Conservation (phyloP, 2,329 filamentous ascomycete species). For the Aspergillus hiratsukae region DNA sequence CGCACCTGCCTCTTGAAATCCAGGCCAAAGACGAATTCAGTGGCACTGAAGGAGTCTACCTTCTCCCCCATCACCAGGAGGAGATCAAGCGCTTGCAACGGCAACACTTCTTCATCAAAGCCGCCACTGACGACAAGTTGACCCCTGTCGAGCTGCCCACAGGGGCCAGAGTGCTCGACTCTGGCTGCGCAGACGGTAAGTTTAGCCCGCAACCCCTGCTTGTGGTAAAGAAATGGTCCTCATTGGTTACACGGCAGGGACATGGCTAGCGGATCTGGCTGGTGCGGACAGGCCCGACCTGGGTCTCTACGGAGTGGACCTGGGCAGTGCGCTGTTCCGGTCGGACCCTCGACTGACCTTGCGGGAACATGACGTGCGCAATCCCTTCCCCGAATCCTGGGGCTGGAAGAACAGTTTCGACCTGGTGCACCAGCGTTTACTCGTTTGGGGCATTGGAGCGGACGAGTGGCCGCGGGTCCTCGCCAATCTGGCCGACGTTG, state of each 20-base stretch:
- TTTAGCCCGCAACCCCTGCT: background rate
- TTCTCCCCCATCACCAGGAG: constrained; percentile 8
- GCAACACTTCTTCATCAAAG: constrained; percentile 9
- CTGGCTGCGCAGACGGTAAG: constrained; percentile 11
- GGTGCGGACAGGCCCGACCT: constrained; percentile 1
- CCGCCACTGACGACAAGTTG: constrained; percentile 4
- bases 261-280: constrained; percentile 7
- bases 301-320: constrained; percentile 7
- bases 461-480: constrained; percentile 7
- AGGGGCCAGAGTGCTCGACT: constrained; percentile 4
- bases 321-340: constrained; percentile 5
- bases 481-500: constrained; percentile 1
- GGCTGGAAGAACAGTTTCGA: constrained; percentile 5
- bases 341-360: background rate
- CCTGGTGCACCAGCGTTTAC: constrained; percentile 7
- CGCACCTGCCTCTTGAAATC: background rate
- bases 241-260: constrained; percentile 4
- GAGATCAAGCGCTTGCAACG: constrained; percentile 8
- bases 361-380: constrained; percentile 5
- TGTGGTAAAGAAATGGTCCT: background rate
- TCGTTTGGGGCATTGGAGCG: constrained; percentile 10
- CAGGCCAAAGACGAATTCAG: background rate
- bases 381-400: constrained; percentile 5
- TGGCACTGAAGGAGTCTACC: constrained; percentile 12
- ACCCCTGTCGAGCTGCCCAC: background rate